Evolutionary conservation across 805 yeast genomes (phyloP).

Genomic region (Peterozyma toletana): DNA sequence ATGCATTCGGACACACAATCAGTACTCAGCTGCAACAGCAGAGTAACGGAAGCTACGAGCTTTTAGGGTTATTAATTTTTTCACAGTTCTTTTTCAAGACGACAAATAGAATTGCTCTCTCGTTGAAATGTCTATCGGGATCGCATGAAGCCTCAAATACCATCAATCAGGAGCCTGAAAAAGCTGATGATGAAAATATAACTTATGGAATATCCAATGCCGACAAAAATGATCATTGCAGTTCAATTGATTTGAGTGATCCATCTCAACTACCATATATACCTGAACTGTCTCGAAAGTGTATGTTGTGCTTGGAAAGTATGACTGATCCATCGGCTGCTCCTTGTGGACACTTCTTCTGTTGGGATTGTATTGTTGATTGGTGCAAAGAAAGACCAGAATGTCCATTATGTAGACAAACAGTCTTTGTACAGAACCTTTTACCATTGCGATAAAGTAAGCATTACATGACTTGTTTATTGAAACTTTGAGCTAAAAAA

Average conservation of each 20-base stretch:
- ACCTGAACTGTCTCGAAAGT: slow-evolving; percentile 61
- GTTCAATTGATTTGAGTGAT: slow-evolving; percentile 46
- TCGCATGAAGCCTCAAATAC: neutral
- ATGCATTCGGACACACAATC: slow-evolving; percentile 63
- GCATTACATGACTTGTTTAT: neutral
- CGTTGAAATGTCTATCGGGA: neutral
- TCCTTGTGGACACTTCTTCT: slow-evolving; percentile 86
- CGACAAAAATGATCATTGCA: slow-evolving; percentile 9
- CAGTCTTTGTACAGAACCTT: slow-evolving; percentile 53
- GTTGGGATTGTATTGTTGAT: slow-evolving; percentile 86
- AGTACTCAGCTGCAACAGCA: slow-evolving; percentile 27
- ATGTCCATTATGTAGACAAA: slow-evolving; percentile 87
- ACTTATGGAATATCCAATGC: neutral
- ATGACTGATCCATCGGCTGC: slow-evolving; percentile 83
- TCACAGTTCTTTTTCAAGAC: slow-evolving; percentile 44
- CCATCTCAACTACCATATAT: slow-evolving; percentile 55
- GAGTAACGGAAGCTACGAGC: slow-evolving; percentile 58
- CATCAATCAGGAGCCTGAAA: neutral
- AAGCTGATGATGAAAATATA: slow-evolving; percentile 6
- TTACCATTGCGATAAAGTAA: slow-evolving; percentile 37
- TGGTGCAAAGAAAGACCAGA: slow-evolving; percentile 87
- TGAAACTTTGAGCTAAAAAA: neutral
- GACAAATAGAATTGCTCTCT: slow-evolving; percentile 16
- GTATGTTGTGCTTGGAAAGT: slow-evolving; percentile 76
- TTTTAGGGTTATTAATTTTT: slow-evolving; percentile 59